These are phyloP conservation scores for Guillardia theta DNA, from an alignment of 78 protist genomes.

Conservation along the genomic window DNA sequence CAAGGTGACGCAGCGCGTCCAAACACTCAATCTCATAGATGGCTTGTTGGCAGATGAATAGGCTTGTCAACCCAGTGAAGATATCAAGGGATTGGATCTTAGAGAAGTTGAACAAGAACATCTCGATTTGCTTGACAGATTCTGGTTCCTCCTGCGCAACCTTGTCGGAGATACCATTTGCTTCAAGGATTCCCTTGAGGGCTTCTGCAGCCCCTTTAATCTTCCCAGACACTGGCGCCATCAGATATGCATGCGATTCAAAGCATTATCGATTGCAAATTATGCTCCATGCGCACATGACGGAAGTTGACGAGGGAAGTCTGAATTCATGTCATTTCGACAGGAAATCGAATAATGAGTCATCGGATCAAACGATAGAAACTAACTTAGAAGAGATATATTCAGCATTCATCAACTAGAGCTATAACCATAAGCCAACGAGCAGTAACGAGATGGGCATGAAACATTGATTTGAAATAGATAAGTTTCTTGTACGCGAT, in stretches of 20 bases:
- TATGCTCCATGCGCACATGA: background rate
- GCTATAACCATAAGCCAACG: no score
- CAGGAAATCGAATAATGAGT: background rate
- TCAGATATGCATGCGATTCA: no score
- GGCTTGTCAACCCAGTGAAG: background rate
- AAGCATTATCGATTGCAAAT: background rate
- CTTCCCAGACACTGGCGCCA: no score
- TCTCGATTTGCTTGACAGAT: slow-evolving; percentile 15
- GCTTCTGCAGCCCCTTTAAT: background rate
- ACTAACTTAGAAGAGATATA: background rate
- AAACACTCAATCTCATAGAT: slow-evolving; percentile 39
- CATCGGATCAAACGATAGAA: background rate
- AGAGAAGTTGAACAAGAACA: slow-evolving; percentile 40
- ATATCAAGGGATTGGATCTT: background rate
- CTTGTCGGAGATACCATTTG: background rate
- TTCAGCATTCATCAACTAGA: no score
- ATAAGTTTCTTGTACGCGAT: no score
- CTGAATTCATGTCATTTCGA: background rate
- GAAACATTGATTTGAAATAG: no score
- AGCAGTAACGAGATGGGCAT: no score
- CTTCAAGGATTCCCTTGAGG: background rate
- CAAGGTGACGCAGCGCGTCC: background rate
- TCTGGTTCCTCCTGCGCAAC: background rate
- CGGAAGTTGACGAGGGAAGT: background rate
- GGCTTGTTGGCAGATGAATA: slow-evolving; percentile 23